phyloP scores from a whole-genome alignment of 2,329 filamentous ascomycete genomes.

The Triangularia setosa region DNA sequence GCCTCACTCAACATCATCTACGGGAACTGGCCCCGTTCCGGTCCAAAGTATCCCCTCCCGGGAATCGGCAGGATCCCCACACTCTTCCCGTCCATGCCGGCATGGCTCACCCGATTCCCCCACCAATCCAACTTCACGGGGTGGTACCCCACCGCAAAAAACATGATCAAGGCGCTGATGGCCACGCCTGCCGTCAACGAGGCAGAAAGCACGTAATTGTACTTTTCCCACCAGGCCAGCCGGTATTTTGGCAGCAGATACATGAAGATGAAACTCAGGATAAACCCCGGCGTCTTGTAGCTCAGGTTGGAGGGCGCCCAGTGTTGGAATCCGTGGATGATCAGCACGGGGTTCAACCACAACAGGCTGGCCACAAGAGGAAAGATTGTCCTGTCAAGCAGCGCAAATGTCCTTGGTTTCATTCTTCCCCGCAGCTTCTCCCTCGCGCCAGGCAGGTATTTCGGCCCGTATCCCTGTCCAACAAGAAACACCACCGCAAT shows the following conservation, averaged over 20 bases:
- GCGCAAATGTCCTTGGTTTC: slow-evolving; percentile 30
- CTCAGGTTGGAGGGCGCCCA: slow-evolving; percentile 42
- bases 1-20: not conserved
- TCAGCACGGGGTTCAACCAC: slow-evolving; percentile 40
- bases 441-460: slow-evolving; percentile 33
- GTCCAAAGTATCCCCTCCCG: slow-evolving; percentile 34
- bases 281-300: slow-evolving; percentile 42
- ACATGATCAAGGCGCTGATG: slow-evolving; percentile 40
- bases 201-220: slow-evolving; percentile 44
- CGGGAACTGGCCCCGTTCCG: slow-evolving; percentile 24
- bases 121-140: slow-evolving; percentile 39
- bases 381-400: slow-evolving; percentile 37
- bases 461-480: slow-evolving; percentile 33
- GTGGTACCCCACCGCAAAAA: slow-evolving; percentile 41
- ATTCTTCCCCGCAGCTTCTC: slow-evolving; percentile 32
- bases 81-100: slow-evolving; percentile 31
- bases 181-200: slow-evolving; percentile 41
- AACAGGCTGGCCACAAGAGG: slow-evolving; percentile 36
- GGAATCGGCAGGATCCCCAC: slow-evolving; percentile 30
- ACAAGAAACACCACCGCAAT: slow-evolving; percentile 37
- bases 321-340: slow-evolving; percentile 41
- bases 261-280: slow-evolving; percentile 41
- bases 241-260: slow-evolving; percentile 38
- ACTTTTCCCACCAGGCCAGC: slow-evolving; percentile 44
- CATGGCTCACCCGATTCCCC: slow-evolving; percentile 42